A percentile compares a stretch with the other conserved stretches of the same genome.
phyloP scores from a whole-genome alignment of 1,284 basidiomycete genomes.

The Naganishia albida region DNA sequence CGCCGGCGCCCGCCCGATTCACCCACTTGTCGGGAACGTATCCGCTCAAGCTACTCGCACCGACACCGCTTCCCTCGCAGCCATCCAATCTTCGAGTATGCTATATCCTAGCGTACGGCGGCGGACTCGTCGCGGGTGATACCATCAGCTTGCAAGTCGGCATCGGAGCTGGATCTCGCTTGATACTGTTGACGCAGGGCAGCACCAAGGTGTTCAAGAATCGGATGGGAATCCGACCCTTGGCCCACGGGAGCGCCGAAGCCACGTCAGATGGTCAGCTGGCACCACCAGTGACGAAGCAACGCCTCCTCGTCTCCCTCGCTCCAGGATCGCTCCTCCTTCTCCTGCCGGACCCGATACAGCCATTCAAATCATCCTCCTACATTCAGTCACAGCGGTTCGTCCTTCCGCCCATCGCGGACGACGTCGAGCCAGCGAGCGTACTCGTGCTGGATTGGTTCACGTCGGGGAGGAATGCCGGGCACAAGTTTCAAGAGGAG shows the following conservation, averaged over 20 bases:
- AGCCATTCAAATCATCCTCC: slow-evolving; percentile 80
- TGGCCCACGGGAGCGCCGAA: slow-evolving; percentile 31
- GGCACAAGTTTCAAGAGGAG: slow-evolving; percentile 67
- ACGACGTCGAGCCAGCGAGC: slow-evolving; percentile 55
- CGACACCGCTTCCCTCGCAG: slow-evolving; percentile 54
- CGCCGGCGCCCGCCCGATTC: slow-evolving; percentile 8
- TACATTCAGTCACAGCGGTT: slow-evolving; percentile 80
- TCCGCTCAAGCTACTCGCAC: slow-evolving; percentile 86
- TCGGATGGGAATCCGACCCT: slow-evolving; percentile 58
- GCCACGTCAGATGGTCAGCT: slow-evolving; percentile 50
- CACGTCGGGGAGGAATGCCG: slow-evolving; percentile 68
- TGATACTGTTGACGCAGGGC: slow-evolving; percentile 62
- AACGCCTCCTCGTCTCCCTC: slow-evolving; percentile 62
- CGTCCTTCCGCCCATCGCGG: slow-evolving; percentile 46
- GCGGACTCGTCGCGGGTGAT: slow-evolving; percentile 90
- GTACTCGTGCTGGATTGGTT: slow-evolving; percentile 83
- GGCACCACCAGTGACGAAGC: slow-evolving; percentile 41
- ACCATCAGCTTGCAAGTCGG: slow-evolving; percentile 65
- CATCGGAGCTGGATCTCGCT: slow-evolving; percentile 57
- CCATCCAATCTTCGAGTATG: slow-evolving; percentile 62
- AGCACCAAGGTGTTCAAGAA: slow-evolving; percentile 90
- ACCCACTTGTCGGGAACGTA: slow-evolving; percentile 58
- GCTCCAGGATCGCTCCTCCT: slow-evolving; percentile 63
- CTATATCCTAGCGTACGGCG: slow-evolving; percentile 87
- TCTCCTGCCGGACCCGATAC: slow-evolving; percentile 85